Evolutionary conservation across 176 grass and related monocot species (phyloP).

Genomic region (Aegilops speltoides): DNA sequence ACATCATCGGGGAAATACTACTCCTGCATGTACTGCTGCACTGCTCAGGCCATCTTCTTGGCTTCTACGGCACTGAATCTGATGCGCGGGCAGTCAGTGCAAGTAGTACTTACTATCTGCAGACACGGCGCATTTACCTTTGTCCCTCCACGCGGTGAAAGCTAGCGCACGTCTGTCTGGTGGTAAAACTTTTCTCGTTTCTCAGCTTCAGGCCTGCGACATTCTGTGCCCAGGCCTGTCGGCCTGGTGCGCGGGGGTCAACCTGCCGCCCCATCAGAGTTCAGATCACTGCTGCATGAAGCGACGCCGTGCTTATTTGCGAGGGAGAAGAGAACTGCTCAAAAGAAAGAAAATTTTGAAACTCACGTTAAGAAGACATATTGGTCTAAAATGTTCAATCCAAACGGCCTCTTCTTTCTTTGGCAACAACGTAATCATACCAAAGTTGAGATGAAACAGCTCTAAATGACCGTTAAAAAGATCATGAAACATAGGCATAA

Average conservation of each 20-base stretch:
- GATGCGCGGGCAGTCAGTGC: neutral
- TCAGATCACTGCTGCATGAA: neutral
- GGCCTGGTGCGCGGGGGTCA: constrained; percentile 28
- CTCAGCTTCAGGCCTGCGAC: constrained; percentile 37
- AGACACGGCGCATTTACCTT: constrained; percentile 64
- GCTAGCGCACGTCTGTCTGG: constrained; percentile 40
- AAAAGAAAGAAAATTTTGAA: neutral
- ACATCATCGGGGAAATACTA: neutral
- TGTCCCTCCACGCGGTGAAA: constrained; percentile 63
- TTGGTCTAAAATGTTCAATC: no score
- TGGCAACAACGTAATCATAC: no score
- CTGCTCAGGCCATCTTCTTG: constrained; percentile 4
- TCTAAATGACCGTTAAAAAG: no score
- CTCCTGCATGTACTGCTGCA: neutral
- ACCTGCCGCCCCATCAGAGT: constrained; percentile 37
- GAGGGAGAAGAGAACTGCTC: neutral
- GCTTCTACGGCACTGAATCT: constrained; percentile 53
- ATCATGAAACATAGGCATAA: no score
- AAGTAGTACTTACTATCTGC: neutral
- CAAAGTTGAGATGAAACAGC: no score
- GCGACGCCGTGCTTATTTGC: neutral
- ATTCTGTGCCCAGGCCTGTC: constrained; percentile 53
- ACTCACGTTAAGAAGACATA: no score
- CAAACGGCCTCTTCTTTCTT: no score
- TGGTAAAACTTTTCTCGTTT: constrained; percentile 50